Evolutionary conservation across 176 grass and related monocot genomes (phyloP).

Genomic region (Hsuehochloa calcarea): DNA sequence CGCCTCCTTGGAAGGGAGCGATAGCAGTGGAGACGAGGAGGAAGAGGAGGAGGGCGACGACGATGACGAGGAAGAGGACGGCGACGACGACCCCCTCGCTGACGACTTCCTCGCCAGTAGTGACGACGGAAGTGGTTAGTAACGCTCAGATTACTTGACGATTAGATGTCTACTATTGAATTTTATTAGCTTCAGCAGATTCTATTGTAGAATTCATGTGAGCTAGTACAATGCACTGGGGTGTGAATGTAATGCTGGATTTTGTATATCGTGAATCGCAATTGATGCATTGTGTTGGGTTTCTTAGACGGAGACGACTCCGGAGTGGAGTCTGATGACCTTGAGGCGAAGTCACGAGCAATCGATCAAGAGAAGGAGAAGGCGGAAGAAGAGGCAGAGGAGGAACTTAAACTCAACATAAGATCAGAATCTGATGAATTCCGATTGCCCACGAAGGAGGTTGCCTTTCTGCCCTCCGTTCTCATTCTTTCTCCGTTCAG

Average conservation of each 20-base stretch:
- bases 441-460: slow-evolving; percentile 80
- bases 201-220: not conserved
- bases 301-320: slow-evolving; percentile 46
- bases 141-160: not conserved
- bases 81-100: slow-evolving; percentile 59
- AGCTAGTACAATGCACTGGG: not conserved
- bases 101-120: slow-evolving; percentile 81
- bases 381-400: slow-evolving; percentile 59
- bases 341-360: slow-evolving; percentile 66
- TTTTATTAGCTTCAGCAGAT: slow-evolving; percentile 8
- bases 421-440: slow-evolving; percentile 86
- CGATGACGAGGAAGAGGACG: not conserved
- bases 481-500: not conserved
- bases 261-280: not conserved
- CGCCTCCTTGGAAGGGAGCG: slow-evolving; percentile 35
- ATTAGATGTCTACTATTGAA: not conserved
- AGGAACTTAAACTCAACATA: slow-evolving; percentile 78
- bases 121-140: slow-evolving; percentile 49
- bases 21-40: slow-evolving; percentile 13
- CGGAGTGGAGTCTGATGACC: slow-evolving; percentile 73
- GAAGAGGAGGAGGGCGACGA: not conserved
- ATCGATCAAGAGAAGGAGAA: slow-evolving; percentile 57
- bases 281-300: not conserved
- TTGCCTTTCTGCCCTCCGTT: slow-evolving; percentile 24
- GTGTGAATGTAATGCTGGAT: not conserved